Conservation (phyloP, 352 stramenopile species). For the Phytopythium litorale region DNA sequence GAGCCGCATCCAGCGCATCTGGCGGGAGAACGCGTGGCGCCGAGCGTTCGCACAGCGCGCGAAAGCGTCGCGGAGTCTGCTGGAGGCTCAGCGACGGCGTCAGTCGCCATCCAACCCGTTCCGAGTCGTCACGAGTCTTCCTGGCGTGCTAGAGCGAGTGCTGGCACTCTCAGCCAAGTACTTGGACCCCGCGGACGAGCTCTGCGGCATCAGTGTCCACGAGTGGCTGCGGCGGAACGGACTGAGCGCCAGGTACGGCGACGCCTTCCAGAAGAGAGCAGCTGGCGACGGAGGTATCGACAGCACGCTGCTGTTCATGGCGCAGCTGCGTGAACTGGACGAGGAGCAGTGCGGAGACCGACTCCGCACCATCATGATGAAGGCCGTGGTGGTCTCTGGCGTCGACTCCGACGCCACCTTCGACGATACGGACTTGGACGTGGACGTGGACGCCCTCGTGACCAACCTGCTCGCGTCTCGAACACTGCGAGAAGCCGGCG, state of each 20-base stretch:
- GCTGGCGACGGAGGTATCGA: slow-evolving; percentile 1
- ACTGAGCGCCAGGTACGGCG: slow-evolving; percentile 39
- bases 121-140: not conserved
- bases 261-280: slow-evolving; percentile 38
- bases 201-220: slow-evolving; percentile 41
- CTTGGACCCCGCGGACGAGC: slow-evolving; percentile 59
- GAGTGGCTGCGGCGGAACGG: slow-evolving; percentile 62
- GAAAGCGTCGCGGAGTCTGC: slow-evolving; percentile 33
- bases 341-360: slow-evolving; percentile 20
- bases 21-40: slow-evolving; percentile 49
- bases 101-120: slow-evolving; percentile 47
- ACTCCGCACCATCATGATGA: slow-evolving; percentile 7
- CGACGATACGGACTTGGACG: slow-evolving; percentile 5
- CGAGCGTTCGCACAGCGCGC: slow-evolving; percentile 13
- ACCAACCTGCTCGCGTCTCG: slow-evolving; percentile 47
- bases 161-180: slow-evolving; percentile 7
- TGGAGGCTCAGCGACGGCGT: slow-evolving; percentile 45
- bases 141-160: not conserved
- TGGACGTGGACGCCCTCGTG: slow-evolving; percentile 41
- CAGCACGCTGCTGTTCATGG: slow-evolving; percentile 5
- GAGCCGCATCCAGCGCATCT: slow-evolving; percentile 50
- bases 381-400: not conserved
- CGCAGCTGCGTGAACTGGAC: slow-evolving; percentile 20
- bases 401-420: not conserved
- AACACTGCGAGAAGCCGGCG: slow-evolving; percentile 17